Percentiles rank a stretch among this genome's conserved stretches.
Evolutionary conservation across 1,284 basidiomycete genomes (phyloP).

Genomic region (Hypsizygus ulmarius): DNA sequence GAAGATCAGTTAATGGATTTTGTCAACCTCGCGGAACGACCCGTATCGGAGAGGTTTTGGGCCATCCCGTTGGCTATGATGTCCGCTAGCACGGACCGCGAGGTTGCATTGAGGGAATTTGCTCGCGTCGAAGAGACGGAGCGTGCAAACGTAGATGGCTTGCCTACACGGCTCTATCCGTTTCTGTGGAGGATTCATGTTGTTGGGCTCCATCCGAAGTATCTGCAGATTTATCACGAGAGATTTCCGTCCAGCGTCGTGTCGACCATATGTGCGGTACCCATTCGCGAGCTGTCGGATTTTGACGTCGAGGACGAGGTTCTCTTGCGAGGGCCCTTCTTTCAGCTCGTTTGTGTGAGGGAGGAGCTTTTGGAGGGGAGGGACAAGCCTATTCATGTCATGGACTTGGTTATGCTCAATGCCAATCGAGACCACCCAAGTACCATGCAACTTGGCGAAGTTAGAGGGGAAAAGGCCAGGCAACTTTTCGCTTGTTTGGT

Average conservation of each 20-base stretch:
- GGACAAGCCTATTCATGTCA: conserved; percentile 13
- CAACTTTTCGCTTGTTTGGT: conserved; percentile 19
- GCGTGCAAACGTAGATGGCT: background rate
- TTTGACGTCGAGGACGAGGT: conserved; percentile 21
- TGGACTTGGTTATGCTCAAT: conserved; percentile 23
- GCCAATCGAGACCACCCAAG: conserved; percentile 24
- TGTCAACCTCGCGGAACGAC: conserved; percentile 16
- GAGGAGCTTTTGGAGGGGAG: conserved; percentile 16
- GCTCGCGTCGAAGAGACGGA: conserved; percentile 5
- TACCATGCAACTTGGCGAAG: conserved; percentile 21
- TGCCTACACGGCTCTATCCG: conserved; percentile 5
- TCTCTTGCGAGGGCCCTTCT: conserved; percentile 22
- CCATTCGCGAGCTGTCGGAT: conserved; percentile 20
- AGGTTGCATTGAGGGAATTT: conserved; percentile 19
- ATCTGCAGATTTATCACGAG: conserved; percentile 15
- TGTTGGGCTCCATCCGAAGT: conserved; percentile 12
- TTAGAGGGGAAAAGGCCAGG: conserved; percentile 20
- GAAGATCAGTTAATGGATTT: conserved; percentile 20
- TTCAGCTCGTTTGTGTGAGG: conserved; percentile 19
- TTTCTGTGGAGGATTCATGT: conserved; percentile 22
- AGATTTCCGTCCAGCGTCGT: conserved; percentile 22
- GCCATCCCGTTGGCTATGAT: conserved; percentile 23
- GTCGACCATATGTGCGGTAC: conserved; percentile 22
- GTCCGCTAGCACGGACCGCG: conserved; percentile 19
- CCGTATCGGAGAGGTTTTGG: conserved; percentile 22